These are phyloP conservation scores for Panus rudis DNA, from an alignment of 768 basidiomycete genomes.

Conservation along the genomic window DNA sequence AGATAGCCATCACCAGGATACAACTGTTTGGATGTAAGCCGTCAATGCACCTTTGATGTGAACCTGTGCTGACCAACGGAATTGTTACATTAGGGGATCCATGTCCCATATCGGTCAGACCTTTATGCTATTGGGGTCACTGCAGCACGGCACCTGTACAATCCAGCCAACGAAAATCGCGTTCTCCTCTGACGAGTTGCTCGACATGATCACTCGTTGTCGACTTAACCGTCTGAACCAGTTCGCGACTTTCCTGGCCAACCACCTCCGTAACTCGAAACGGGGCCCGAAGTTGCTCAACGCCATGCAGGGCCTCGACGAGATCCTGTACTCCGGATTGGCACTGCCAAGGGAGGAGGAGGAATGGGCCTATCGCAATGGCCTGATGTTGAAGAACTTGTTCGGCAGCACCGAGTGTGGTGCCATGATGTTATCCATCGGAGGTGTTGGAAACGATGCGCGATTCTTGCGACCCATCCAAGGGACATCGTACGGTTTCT, in stretches of 20 bases:
- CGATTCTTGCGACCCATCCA: constrained; percentile 51
- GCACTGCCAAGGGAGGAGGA: constrained; percentile 62
- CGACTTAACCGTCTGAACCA: constrained; percentile 70
- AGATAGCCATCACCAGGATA: constrained; percentile 51
- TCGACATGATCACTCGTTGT: constrained; percentile 63
- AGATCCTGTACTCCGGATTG: constrained; percentile 62
- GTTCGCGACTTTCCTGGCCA: constrained; percentile 62
- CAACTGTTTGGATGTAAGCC: constrained; percentile 67
- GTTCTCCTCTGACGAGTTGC: constrained; percentile 62
- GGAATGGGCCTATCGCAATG: constrained; percentile 58
- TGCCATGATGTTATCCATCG: constrained; percentile 57
- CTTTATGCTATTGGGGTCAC: constrained; percentile 65
- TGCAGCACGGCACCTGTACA: constrained; percentile 69
- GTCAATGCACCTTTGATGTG: constrained; percentile 9
- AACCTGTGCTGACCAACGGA: constrained; percentile 26
- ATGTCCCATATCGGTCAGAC: constrained; percentile 80
- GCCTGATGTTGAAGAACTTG: constrained; percentile 63
- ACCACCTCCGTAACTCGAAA: constrained; percentile 54
- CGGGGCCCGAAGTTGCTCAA: constrained; percentile 54
- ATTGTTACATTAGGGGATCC: constrained; percentile 51
- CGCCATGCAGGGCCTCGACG: constrained; percentile 48
- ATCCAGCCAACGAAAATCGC: constrained; percentile 61
- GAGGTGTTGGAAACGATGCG: constrained; percentile 43
- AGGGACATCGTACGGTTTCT: constrained; percentile 60
- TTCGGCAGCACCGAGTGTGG: constrained; percentile 82